A percentile compares a stretch with the other conserved stretches of the same genome.
phyloP scores from a whole-genome alignment of 179 eudicot genomes.

The Spinacia oleracea region DNA sequence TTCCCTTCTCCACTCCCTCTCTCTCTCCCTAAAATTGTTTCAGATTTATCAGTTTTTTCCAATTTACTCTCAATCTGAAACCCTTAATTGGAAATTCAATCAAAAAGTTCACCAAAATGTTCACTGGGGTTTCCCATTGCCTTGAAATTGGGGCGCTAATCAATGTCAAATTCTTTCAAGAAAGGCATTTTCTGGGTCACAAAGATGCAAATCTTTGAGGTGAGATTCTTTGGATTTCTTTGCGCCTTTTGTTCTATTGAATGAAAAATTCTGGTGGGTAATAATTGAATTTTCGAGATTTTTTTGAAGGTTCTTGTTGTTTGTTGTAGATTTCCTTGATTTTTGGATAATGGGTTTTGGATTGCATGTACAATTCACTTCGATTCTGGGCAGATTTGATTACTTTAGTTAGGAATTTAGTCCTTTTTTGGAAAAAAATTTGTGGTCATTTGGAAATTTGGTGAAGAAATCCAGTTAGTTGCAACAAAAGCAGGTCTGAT shows the following conservation, averaged over 20 bases:
- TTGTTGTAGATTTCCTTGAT: constrained; percentile 11
- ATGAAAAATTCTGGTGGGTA: neutral
- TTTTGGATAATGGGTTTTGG: neutral
- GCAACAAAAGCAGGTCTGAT: neutral
- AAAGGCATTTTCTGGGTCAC: neutral
- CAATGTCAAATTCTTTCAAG: neutral
- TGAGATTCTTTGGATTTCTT: constrained; percentile 27
- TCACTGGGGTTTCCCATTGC: constrained; percentile 21
- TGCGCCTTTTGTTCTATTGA: constrained; percentile 6
- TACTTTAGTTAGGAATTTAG: neutral
- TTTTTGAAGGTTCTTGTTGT: constrained; percentile 12
- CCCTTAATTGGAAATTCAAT: constrained; percentile 9
- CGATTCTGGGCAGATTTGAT: constrained; percentile 8
- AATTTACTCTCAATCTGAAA: neutral
- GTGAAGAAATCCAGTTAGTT: neutral
- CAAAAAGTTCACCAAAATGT: neutral
- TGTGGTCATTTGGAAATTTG: neutral
- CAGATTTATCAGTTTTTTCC: neutral
- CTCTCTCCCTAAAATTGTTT: neutral
- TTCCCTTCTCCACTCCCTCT: neutral
- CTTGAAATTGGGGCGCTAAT: constrained; percentile 3
- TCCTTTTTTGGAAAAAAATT: neutral
- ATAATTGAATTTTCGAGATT: neutral
- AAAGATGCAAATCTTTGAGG: constrained; percentile 26
- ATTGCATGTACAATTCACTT: constrained; percentile 18